Evolutionary conservation across 495 filamentous ascomycete genomes (phyloP), one percentile per base, ranked within the genome.

Genomic region (Xylaria curta): DNA sequence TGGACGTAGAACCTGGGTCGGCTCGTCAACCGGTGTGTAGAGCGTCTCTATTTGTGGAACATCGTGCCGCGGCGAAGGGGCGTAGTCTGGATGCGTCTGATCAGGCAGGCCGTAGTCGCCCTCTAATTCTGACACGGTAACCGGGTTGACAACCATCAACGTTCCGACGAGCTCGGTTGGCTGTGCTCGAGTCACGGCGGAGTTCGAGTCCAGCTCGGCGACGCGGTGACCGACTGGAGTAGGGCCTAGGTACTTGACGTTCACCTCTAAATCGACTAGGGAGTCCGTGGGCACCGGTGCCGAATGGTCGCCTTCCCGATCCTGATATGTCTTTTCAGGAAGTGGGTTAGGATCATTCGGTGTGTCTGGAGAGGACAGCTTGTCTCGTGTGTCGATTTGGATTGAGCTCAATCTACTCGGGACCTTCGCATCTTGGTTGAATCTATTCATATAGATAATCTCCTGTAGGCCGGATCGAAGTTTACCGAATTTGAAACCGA

Each of bases 371-470:
- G 60, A 63, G 4, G 40, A n/a, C 21, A 44, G 15, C 9, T 17
- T 2, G 19, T 19, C 17, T 21, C 36, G 17, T 13, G 15, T 42
- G 3, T 26, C 8, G 12, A 44, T 62, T 31, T 63, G 60, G 7
- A 2, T 47, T 31, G 60, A 63, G 60, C 8, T 47, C 3, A 26
- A 21, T 47, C 60, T 47, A 12, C 60, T 63, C 10, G 10, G 60
- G 15, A 19, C 0, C 2, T 28, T 63, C 19, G 38, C 1, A 10
- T 63, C 60, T 28, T 46, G 28, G 24, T 63, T 40, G 15, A 47
- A 63, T 31, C 60, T 46, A 15, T 63, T 63, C 60, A 63, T 44
- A 24, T 63, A 63, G 40, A 63, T 63, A 21, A 63, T 63, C 3
- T 63, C 60, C 24, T 63, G 60, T 15, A 63, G 10, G 21, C 60